Evolutionary conservation across 2,329 filamentous ascomycete species (phyloP).

Genomic region (Penicillium sp.): DNA sequence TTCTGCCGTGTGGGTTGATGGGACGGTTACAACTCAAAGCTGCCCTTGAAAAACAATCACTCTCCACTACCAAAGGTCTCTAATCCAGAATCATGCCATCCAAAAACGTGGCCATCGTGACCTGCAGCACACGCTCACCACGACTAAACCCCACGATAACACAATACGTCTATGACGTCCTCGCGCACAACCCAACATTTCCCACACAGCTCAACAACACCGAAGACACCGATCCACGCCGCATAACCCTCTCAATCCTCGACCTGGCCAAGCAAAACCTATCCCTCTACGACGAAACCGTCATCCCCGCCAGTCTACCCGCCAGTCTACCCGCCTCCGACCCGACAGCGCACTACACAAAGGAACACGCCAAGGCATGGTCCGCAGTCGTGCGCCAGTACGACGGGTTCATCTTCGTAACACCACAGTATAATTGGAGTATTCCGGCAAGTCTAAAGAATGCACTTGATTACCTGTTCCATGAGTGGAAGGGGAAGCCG

Average conservation of each 20-base stretch:
- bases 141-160: conserved; percentile 37
- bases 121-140: conserved; percentile 34
- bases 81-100: conserved; percentile 12
- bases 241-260: conserved; percentile 27
- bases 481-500: conserved; percentile 57
- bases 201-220: conserved; percentile 10
- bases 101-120: conserved; percentile 34
- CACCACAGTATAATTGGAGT: conserved; percentile 53
- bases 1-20: no score
- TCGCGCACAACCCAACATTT: conserved; percentile 15
- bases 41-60: no score
- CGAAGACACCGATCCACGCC: conserved; percentile 17
- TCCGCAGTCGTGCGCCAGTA: conserved; percentile 31
- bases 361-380: conserved; percentile 36
- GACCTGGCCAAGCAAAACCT: conserved; percentile 33
- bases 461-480: conserved; percentile 57
- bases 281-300: conserved; percentile 39
- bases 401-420: conserved; percentile 42
- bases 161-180: conserved; percentile 28
- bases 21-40: no score
- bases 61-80: no score
- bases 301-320: conserved; percentile 36
- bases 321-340: conserved; percentile 28
- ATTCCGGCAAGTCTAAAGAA: conserved; percentile 56
- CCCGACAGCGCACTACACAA: conserved; percentile 31